Percentiles rank a stretch among this genome's conserved stretches.
Evolutionary conservation across 1,284 basidiomycete genomes (phyloP).

Genomic region (Athelia psychrophila): DNA sequence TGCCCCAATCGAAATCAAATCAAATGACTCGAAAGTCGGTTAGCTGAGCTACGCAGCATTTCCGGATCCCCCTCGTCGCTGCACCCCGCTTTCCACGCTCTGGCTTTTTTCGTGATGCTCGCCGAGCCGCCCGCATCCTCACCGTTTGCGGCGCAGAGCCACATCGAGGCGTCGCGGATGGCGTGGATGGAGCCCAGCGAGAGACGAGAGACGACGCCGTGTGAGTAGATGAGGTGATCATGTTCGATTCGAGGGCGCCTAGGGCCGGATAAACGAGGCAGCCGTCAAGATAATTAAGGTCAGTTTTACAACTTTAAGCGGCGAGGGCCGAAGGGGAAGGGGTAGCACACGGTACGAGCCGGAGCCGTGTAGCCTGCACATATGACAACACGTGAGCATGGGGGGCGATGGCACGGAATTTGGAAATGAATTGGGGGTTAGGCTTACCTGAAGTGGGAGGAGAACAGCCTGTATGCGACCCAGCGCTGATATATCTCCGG

Average conservation of each 20-base stretch:
- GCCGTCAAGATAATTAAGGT: too few relatives aligned
- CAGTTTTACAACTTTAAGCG: too few relatives aligned
- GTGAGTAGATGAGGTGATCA: conserved; percentile 81
- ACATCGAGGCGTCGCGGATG: conserved; percentile 69
- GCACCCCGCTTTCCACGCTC: conserved; percentile 54
- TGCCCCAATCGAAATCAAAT: conserved; percentile 20
- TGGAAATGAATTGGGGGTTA: too few relatives aligned
- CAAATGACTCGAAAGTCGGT: too few relatives aligned
- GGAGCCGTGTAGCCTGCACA: background rate
- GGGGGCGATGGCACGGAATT: too few relatives aligned
- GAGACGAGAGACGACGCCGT: conserved; percentile 80
- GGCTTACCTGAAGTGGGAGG: conserved; percentile 42
- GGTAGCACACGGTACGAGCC: too few relatives aligned
- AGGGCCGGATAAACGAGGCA: too few relatives aligned
- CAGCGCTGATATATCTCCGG: conserved; percentile 73
- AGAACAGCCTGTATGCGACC: conserved; percentile 73
- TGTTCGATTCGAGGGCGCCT: conserved; percentile 52
- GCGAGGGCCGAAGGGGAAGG: too few relatives aligned
- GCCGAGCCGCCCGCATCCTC: conserved; percentile 55
- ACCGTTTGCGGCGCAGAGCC: conserved; percentile 73
- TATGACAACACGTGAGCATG: background rate
- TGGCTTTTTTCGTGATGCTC: conserved; percentile 57
- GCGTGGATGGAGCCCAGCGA: conserved; percentile 78
- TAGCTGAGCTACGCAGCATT: conserved; percentile 51
- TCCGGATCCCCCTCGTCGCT: conserved; percentile 54